A percentile compares a stretch with the other conserved stretches of the same genome.
phyloP scores from a whole-genome alignment of 2,329 filamentous ascomycete species.

The Macrophomina tecta region DNA sequence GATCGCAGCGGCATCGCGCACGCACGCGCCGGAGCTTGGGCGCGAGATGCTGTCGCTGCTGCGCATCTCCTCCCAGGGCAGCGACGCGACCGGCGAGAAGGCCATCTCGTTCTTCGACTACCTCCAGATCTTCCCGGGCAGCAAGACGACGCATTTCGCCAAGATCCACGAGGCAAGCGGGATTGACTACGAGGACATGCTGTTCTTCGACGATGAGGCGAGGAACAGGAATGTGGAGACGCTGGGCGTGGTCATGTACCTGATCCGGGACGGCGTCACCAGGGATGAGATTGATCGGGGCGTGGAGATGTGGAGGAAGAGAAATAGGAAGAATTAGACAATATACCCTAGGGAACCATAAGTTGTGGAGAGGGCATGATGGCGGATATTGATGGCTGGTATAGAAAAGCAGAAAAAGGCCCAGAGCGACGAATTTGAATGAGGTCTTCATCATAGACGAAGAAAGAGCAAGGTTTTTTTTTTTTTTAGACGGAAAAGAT shows the following conservation, averaged over 20 bases:
- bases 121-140: constrained; percentile 71
- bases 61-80: constrained; percentile 58
- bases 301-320: constrained; percentile 79
- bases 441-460: background rate
- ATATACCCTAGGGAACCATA: background rate
- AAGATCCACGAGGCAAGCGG: constrained; percentile 73
- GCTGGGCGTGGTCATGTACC: constrained; percentile 81
- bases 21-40: constrained; percentile 78
- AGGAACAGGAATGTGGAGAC: constrained; percentile 82
- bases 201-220: constrained; percentile 94
- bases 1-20: constrained; percentile 80
- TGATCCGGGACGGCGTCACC: constrained; percentile 80
- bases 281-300: constrained; percentile 80
- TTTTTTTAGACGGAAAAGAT: background rate
- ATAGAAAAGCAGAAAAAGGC: background rate
- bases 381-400: background rate
- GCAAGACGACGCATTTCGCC: constrained; percentile 86
- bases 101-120: constrained; percentile 62
- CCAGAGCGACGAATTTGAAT: background rate
- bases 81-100: constrained; percentile 56
- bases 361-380: background rate
- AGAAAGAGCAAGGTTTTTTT: background rate
- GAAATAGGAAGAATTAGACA: constrained; percentile 57
- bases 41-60: constrained; percentile 80
- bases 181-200: constrained; percentile 79